Evolutionary conservation across 1,284 basidiomycete species (phyloP).

Genomic region (Ceratobasidium sp.): DNA sequence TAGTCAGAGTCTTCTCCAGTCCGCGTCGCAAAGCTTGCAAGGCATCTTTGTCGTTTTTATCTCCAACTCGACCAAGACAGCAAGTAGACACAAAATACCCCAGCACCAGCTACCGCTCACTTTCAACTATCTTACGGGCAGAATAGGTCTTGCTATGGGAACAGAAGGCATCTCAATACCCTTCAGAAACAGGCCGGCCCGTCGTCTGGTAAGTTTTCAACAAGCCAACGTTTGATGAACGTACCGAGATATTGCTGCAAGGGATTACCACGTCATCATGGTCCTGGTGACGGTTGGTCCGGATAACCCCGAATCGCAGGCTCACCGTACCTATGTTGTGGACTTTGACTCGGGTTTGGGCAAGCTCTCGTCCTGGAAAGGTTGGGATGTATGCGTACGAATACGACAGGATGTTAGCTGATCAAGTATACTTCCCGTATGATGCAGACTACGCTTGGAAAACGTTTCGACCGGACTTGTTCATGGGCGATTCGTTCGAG

Average conservation of each 20-base stretch:
- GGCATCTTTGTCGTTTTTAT: slow-evolving; percentile 28
- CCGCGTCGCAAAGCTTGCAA: neutral
- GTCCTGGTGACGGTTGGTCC: slow-evolving; percentile 5
- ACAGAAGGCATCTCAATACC: slow-evolving; percentile 18
- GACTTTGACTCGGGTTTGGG: slow-evolving; percentile 36
- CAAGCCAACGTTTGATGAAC: neutral
- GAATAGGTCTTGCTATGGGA: slow-evolving; percentile 31
- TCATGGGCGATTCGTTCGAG: slow-evolving; percentile 15
- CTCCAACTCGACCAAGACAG: slow-evolving; percentile 33
- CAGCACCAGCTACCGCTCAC: neutral
- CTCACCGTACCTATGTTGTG: slow-evolving; percentile 6
- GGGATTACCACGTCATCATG: slow-evolving; percentile 41
- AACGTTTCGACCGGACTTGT: slow-evolving; percentile 18
- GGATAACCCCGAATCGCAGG: neutral
- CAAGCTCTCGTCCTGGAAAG: slow-evolving; percentile 25
- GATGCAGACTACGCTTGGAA: slow-evolving; percentile 11
- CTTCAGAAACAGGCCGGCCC: neutral
- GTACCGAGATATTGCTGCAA: neutral
- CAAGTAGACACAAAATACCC: neutral
- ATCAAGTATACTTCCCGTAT: neutral
- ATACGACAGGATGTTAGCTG: neutral
- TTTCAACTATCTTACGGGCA: neutral
- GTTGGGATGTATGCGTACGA: slow-evolving; percentile 20
- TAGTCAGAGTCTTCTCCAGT: neutral
- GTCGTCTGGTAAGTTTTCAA: slow-evolving; percentile 26